Base-by-base conservation (phyloP, 139 green algal species). In the Micractinium sp. region DNA sequence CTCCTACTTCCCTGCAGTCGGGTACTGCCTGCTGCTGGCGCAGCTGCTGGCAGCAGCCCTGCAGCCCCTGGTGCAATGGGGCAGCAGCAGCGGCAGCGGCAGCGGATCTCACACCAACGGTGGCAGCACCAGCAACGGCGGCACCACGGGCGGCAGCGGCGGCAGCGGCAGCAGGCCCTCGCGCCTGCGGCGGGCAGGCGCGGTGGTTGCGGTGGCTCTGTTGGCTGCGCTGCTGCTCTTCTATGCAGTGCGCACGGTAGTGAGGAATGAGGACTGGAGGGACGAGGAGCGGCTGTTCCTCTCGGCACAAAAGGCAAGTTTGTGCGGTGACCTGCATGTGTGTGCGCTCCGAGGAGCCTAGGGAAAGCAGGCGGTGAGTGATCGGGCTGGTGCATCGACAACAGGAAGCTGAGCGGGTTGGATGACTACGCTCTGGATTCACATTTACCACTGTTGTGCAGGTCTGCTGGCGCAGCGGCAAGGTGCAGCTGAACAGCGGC, bases 401-500 rank as follows among this genome's bases (percentile, higher is more conserved):
- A 97, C 90, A 94, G 97, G 86, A 92, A 93, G 87, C 91, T 97
- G 66, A 98, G 97, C 93, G 94, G 86, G 35, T 31, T 3, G 25
- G 77, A 74, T 56, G 47, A 16, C 47, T 56, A 16, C 47, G 9
- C 9, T 56, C 5, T 56, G n/a, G n/a, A n/a, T 56, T 56, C 47
- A 16, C 9, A 5, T 56, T 56, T 56, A 9, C 47, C 47, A 56
- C 47, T 5, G 5, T 5, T 56, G 47, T 56, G 38, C 90, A 95
- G 92, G 95, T 97, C 61, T 97, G 95, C 80, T 66, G 78, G 18
- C 76, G 89, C 87, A 95, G 92, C 75, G 94, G 93, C 86, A 97
- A 98, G 92, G 96, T 98, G 86, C 92, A 94, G 87, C 91, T 97
- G 69, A 98, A 98, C 93, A 94, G 87, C 39, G 96, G 94, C 82